These are phyloP conservation scores for Aspergillus tamarii DNA, from an alignment of 2,329 filamentous ascomycete species.

Conservation along the genomic window DNA sequence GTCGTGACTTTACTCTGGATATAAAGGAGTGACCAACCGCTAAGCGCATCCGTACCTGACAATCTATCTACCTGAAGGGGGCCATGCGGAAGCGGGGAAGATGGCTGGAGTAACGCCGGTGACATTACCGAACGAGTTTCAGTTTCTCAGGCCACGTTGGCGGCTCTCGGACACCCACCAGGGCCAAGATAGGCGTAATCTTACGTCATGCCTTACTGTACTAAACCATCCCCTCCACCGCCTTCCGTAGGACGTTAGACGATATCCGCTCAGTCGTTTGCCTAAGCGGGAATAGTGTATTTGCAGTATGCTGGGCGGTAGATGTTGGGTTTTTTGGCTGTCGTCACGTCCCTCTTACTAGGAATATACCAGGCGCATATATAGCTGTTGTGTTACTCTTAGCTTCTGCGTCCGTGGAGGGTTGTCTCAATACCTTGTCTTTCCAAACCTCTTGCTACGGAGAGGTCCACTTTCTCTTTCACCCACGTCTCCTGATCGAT, in stretches of 20 bases:
- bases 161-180: background rate
- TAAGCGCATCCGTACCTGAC: conserved; percentile 3
- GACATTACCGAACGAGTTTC: conserved; percentile 31
- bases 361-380: background rate
- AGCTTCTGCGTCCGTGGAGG: background rate
- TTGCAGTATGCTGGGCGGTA: conserved; percentile 7
- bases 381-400: background rate
- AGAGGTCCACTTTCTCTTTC: background rate
- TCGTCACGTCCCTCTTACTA: conserved; percentile 13
- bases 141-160: conserved; percentile 23
- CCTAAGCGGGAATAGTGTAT: background rate
- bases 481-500: background rate
- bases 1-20: background rate
- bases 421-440: background rate
- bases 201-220: background rate
- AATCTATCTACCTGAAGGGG: conserved; percentile 6
- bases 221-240: conserved; percentile 12
- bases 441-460: background rate
- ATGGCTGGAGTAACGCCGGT: conserved; percentile 28
- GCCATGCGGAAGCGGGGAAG: conserved; percentile 30
- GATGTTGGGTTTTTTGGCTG: conserved; percentile 22
- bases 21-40: background rate
- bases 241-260: conserved; percentile 13
- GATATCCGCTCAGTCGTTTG: conserved; percentile 2
- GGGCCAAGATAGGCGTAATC: background rate